Percentiles rank a stretch among this genome's conserved stretches.
phyloP scores from a whole-genome alignment of 2,329 filamentous ascomycete genomes.

The Fusarium nygamai region DNA sequence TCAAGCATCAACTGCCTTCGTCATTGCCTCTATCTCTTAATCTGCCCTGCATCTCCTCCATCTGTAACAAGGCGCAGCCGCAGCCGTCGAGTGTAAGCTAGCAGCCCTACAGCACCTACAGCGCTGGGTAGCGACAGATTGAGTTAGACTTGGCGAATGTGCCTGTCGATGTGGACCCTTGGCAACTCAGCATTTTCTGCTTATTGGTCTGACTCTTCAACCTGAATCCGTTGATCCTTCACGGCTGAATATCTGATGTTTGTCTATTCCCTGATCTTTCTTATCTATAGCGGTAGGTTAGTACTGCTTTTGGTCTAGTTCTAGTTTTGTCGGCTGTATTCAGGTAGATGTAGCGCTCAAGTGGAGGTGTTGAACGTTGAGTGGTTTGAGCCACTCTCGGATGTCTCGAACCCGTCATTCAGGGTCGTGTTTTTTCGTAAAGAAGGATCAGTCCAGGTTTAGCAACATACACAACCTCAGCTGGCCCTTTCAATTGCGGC shows the following conservation, averaged over 20 bases:
- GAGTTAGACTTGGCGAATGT: conserved; percentile 8
- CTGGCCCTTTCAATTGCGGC: background rate
- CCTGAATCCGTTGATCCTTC: background rate
- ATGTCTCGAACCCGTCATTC: background rate
- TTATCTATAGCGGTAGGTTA: conserved; percentile 6
- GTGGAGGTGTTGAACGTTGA: background rate
- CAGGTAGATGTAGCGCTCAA: background rate
- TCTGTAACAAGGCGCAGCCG: conserved; percentile 21
- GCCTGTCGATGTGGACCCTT: background rate
- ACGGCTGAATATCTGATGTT: background rate
- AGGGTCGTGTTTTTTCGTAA: background rate
- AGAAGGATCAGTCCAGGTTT: too few relatives aligned
- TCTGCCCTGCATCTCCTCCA: background rate
- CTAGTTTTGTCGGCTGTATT: background rate
- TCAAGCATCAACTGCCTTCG: background rate
- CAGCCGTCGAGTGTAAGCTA: background rate
- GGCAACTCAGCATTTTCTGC: too few relatives aligned
- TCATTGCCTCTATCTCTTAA: background rate
- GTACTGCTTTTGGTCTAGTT: conserved; percentile 16
- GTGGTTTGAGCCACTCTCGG: too few relatives aligned
- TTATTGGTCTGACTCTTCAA: background rate
- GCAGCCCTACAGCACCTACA: conserved; percentile 34
- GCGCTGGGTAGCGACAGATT: conserved; percentile 28
- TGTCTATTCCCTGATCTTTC: background rate
- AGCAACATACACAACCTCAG: background rate